Conservation (phyloP, 352 stramenopile genomes). For the Pythium chondricola region DNA sequence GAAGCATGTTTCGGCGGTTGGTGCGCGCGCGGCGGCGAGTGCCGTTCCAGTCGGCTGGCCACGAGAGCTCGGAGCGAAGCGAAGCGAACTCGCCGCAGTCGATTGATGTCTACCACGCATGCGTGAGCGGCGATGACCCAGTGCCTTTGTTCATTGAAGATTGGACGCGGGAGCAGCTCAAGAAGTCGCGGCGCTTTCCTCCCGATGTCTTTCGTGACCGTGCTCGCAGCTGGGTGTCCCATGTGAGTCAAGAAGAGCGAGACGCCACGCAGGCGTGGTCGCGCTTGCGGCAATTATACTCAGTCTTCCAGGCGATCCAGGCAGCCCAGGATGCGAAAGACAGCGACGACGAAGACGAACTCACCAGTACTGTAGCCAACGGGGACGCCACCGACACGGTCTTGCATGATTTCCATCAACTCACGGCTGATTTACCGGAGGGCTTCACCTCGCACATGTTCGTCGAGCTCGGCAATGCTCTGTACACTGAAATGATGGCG, state of each 20-base stretch:
- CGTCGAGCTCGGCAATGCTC: conserved; percentile 46
- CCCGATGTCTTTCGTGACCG: conserved; percentile 8
- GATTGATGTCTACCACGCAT: conserved; percentile 39
- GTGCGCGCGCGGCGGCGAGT: conserved; percentile 52
- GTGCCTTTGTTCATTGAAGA: conserved; percentile 17
- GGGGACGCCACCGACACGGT: conserved; percentile 23
- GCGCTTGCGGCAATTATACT: conserved; percentile 52
- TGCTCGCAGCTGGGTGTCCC: conserved; percentile 14
- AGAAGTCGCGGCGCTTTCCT: conserved; percentile 1
- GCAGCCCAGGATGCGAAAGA: conserved; percentile 29
- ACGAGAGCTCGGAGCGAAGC: conserved; percentile 39
- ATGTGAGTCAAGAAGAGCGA: conserved; percentile 37
- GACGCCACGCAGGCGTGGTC: conserved; percentile 47
- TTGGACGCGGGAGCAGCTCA: conserved; percentile 4
- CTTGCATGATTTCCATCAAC: conserved; percentile 46
- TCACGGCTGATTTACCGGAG: conserved; percentile 44
- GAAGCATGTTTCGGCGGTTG: conserved; percentile 50
- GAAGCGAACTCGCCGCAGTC: conserved; percentile 21
- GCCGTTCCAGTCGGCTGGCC: conserved; percentile 44
- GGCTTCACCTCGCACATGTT: conserved; percentile 76
- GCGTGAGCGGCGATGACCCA: conserved; percentile 15
- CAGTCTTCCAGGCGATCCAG: conserved; percentile 38
- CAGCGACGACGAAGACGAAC: conserved; percentile 7
- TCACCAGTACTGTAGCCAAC: conserved; percentile 4
- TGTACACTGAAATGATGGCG: conserved; percentile 63